These are phyloP conservation scores for Musa schizocarpa DNA, from an alignment of 176 grass and related monocot genomes.

Conservation along the genomic window DNA sequence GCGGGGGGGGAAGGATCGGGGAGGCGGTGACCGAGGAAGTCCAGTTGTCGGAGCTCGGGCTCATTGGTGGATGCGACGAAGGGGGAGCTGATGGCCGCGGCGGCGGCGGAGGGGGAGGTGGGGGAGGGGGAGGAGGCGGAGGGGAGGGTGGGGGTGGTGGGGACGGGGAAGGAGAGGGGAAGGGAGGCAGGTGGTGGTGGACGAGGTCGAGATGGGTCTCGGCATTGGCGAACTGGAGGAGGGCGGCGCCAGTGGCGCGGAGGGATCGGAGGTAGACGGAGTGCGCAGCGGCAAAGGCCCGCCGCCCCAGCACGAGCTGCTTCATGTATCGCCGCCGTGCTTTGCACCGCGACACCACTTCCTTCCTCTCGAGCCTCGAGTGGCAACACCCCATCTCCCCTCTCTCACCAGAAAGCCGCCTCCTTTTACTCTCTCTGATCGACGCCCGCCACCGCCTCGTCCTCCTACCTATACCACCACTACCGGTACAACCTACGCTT, in stretches of 20 bases:
- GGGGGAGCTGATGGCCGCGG: constrained; percentile 29
- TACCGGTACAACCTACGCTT: background rate
- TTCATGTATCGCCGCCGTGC: constrained; percentile 77
- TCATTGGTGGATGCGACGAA: constrained; percentile 48
- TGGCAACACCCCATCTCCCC: constrained; percentile 46
- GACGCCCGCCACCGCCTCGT: background rate
- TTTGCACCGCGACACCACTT: constrained; percentile 92
- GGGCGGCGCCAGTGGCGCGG: constrained; percentile 62
- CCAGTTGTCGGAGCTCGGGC: constrained; percentile 45
- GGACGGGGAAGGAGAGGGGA: constrained; percentile 22
- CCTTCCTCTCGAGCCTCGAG: constrained; percentile 72
- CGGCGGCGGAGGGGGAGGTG: constrained; percentile 18
- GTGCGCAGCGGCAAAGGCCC: constrained; percentile 73
- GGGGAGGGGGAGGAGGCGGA: background rate
- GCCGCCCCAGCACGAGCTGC: constrained; percentile 73
- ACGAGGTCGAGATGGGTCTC: constrained; percentile 53
- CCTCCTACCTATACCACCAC: background rate
- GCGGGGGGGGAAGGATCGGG: constrained; percentile 66
- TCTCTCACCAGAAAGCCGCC: background rate
- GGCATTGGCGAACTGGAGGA: constrained; percentile 84
- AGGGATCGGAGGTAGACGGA: constrained; percentile 80
- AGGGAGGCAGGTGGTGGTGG: constrained; percentile 23
- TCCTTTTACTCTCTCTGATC: background rate
- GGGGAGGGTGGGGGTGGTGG: constrained; percentile 12
- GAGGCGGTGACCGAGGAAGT: constrained; percentile 62